phyloP scores from a whole-genome alignment of 805 yeast species.

The Kodamaea jinghongensis region DNA sequence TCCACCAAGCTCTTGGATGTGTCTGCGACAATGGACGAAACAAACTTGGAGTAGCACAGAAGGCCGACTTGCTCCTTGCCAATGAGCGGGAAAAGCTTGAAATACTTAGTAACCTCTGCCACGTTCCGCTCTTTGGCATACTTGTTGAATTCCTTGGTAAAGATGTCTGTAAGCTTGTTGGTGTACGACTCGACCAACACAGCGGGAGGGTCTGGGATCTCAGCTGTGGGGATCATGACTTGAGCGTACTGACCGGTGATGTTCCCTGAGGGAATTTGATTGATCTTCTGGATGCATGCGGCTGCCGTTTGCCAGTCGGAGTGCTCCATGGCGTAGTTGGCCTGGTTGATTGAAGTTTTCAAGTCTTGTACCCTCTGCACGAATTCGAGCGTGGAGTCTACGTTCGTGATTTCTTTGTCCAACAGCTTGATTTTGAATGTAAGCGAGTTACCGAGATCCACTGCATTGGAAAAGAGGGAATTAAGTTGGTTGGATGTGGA shows the following conservation, averaged over 20 bases:
- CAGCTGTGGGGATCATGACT: conserved; percentile 80
- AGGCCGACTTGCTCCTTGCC: conserved; percentile 71
- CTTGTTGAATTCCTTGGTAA: conserved; percentile 59
- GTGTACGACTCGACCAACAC: conserved; percentile 58
- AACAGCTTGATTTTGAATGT: conserved; percentile 67
- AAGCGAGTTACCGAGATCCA: conserved; percentile 61
- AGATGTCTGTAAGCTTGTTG: conserved; percentile 52
- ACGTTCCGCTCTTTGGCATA: conserved; percentile 71
- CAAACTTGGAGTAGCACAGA: conserved; percentile 77
- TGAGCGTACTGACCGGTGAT: conserved; percentile 68
- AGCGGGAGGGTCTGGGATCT: conserved; percentile 76
- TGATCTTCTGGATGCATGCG: conserved; percentile 47
- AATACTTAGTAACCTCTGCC: conserved; percentile 69
- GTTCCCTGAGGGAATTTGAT: conserved; percentile 51
- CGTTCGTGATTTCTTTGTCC: conserved; percentile 68
- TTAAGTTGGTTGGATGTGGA: conserved; percentile 55
- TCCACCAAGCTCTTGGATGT: conserved; percentile 69
- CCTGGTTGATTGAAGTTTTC: conserved; percentile 61
- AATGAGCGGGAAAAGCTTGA: conserved; percentile 84
- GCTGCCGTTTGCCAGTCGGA: conserved; percentile 80
- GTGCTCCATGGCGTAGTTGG: conserved; percentile 64
- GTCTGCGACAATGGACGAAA: conserved; percentile 78
- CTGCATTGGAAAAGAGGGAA: conserved; percentile 55
- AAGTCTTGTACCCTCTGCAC: conserved; percentile 66
- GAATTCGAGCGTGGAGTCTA: conserved; percentile 58